phyloP scores from a whole-genome alignment of 352 stramenopile species.

The Globisporangium spinosum region DNA sequence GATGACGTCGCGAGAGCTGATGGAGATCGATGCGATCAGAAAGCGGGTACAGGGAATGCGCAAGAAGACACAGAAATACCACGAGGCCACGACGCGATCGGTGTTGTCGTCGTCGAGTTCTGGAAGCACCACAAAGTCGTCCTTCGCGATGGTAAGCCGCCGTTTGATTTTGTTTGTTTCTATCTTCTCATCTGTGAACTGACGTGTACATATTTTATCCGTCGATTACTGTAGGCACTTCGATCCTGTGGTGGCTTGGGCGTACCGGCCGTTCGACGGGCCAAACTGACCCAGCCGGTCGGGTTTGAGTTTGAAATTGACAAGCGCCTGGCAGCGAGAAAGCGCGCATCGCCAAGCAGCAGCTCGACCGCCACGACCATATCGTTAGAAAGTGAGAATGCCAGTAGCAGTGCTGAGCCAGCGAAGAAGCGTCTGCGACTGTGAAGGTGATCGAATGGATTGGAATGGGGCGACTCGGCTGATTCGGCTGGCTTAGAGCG shows the following conservation, averaged over 20 bases:
- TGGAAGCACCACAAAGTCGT: constrained; percentile 31
- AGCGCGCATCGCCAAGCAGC: constrained; percentile 2
- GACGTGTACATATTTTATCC: background rate
- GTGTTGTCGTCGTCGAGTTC: constrained; percentile 14
- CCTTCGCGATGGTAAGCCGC: constrained; percentile 30
- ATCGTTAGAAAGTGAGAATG: background rate
- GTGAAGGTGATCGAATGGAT: background rate
- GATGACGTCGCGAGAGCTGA: constrained; percentile 64
- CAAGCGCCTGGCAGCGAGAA: constrained; percentile 31
- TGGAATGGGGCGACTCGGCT: background rate
- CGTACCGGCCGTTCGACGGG: constrained; percentile 59
- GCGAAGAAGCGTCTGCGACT: constrained; percentile 7
- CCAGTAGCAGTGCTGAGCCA: background rate
- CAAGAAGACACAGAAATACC: constrained; percentile 61
- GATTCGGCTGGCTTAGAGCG: background rate
- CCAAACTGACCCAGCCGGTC: constrained; percentile 61
- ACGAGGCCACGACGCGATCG: constrained; percentile 51
- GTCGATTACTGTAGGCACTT: constrained; percentile 30
- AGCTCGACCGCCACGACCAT: background rate
- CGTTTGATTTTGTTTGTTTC: background rate
- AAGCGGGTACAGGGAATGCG: constrained; percentile 53
- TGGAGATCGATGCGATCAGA: constrained; percentile 67
- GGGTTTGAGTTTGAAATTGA: constrained; percentile 70
- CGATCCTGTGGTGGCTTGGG: constrained; percentile 57
- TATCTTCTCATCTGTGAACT: background rate